A percentile compares a stretch with the other conserved stretches of the same genome.
Evolutionary conservation across 2,329 filamentous ascomycete species (phyloP).

Genomic region (Trichoderma sp.): DNA sequence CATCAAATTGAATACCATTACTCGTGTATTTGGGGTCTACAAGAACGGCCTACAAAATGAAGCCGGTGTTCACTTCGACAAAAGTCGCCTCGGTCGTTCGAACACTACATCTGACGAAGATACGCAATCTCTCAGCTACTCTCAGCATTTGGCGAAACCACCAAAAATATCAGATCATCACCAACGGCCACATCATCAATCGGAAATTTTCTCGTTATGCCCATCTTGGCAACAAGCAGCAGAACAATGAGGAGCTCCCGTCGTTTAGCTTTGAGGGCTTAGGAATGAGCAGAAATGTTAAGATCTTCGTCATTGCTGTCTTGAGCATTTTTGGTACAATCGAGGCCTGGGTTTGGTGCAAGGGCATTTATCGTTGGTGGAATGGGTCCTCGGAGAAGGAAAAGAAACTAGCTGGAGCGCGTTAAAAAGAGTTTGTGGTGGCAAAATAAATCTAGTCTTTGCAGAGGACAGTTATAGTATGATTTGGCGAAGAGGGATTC

Average conservation of each 20-base stretch:
- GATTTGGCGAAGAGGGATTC: not conserved
- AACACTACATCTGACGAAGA: not conserved
- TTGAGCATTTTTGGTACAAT: slow-evolving; percentile 33
- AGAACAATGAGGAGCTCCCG: not conserved
- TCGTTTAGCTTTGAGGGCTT: slow-evolving; percentile 25
- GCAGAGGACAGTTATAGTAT: not conserved
- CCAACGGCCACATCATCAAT: not conserved
- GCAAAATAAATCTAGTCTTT: not conserved
- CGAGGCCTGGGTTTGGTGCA: slow-evolving; percentile 34
- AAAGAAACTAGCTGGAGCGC: not conserved
- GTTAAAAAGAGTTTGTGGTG: not conserved
- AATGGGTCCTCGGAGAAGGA: not conserved
- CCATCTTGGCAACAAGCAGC: not conserved
- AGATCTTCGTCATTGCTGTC: slow-evolving; percentile 25
- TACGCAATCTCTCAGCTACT: not conserved
- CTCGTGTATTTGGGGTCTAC: not conserved
- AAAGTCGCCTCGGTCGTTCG: not conserved
- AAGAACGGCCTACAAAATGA: not conserved
- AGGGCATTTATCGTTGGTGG: slow-evolving; percentile 30
- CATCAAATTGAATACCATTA: not conserved
- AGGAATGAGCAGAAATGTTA: slow-evolving; percentile 31
- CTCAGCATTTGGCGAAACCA: not conserved
- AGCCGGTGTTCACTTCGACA: not conserved
- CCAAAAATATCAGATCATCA: not conserved
- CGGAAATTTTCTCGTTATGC: not conserved